Evolutionary conservation across 2,329 filamentous ascomycete genomes (phyloP), one percentile per base, ranked within the genome.

Genomic region (Cyanodermella asteris): DNA sequence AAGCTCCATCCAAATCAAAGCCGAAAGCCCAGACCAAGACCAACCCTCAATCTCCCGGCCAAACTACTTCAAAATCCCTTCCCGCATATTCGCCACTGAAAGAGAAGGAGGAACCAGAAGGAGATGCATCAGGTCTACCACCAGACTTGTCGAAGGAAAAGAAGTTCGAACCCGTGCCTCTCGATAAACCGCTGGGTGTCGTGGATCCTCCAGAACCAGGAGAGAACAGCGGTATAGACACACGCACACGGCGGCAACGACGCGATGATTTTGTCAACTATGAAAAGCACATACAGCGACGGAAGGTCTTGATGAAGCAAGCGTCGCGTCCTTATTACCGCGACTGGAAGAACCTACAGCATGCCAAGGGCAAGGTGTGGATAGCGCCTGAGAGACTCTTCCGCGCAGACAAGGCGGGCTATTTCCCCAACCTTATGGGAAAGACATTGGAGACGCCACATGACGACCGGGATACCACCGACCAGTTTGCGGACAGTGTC

Each of bases 391-490:
- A 75, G 4, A 61, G 73, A n/a, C 61, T 84, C 24, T 94, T 94
- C 60, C 74, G 71, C 41, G 62, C 62, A 35, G 77, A 90, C 19
- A 62, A 70, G 25, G 74, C 84, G 5, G 64, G 93, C 34, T 94
- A 75, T 57, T 93, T 97, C 53, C 87, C 87, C 22, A 97, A 97
- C 51, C 58, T 97, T 30, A 65, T 64, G 44, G 87, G 87, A 22
- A 58, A 64, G 37, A 93, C 81, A 2, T 59, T 93, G 16, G 52
- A 64, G 27, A 68, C 65, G 36, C 52, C 52, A 24, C 51, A 52
- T 40, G 54, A 53, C 29, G 50, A 51, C 23, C 45, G 56, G 21
- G 67, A 91, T 49, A 91, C 82, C 2, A 93, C 82, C 6, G 61
- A 70, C 0, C 47, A 72, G 4, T 59, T 94, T 28, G 52, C 59